phyloP scores from a whole-genome alignment of 1,284 basidiomycete genomes.

The Hortiboletus rubellus region DNA sequence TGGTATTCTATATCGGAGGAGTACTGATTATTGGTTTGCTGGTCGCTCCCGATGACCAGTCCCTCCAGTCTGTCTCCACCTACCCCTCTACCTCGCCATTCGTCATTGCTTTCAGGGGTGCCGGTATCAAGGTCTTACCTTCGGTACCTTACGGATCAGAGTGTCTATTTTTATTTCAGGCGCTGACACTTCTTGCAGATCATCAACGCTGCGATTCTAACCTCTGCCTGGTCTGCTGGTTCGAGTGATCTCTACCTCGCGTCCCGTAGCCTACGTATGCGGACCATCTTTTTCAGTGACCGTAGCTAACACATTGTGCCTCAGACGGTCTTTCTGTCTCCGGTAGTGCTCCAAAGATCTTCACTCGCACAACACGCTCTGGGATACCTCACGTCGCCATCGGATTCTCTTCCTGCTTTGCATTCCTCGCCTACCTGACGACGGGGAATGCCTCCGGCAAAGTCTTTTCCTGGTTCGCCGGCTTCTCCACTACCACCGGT shows the following conservation, averaged over 20 bases:
- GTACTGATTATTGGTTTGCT: conserved; percentile 53
- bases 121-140: conserved; percentile 54
- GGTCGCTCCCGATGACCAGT: conserved; percentile 48
- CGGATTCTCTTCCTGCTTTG: conserved; percentile 50
- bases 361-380: conserved; percentile 49
- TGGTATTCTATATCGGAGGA: conserved; percentile 52
- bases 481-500: conserved; percentile 46
- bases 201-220: conserved; percentile 67
- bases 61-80: conserved; percentile 30
- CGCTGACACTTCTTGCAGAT: conserved; percentile 30
- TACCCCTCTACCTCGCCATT: conserved; percentile 46
- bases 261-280: conserved; percentile 27
- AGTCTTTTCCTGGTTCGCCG: conserved; percentile 60
- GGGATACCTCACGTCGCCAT: conserved; percentile 65
- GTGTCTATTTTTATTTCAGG: background rate
- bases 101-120: conserved; percentile 51
- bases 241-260: conserved; percentile 31
- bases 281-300: background rate
- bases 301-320: background rate
- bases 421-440: conserved; percentile 54
- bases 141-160: conserved; percentile 32
- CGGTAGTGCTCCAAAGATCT: conserved; percentile 60
- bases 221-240: conserved; percentile 59
- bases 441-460: conserved; percentile 49
- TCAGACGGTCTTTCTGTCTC: conserved; percentile 58